A percentile compares a stretch with the other conserved stretches of the same genome.
These are phyloP conservation scores for Calocybe gambosa DNA, from an alignment of 1,284 basidiomycete species.

Conservation along the genomic window DNA sequence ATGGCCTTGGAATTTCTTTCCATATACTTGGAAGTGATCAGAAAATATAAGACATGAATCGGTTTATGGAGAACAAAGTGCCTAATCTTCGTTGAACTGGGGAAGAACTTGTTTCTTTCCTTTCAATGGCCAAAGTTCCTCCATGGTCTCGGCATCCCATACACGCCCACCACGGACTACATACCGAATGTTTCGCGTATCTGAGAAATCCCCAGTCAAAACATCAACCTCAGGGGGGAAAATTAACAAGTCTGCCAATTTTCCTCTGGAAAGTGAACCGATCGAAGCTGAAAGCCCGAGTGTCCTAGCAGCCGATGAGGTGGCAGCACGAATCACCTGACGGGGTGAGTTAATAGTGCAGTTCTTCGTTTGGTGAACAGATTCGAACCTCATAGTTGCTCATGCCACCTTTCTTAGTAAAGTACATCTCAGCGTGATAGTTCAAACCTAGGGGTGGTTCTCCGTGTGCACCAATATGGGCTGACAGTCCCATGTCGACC, in stretches of 20 bases:
- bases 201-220: slow-evolving; percentile 43
- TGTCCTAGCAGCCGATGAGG: slow-evolving; percentile 54
- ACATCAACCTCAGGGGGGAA: slow-evolving; percentile 56
- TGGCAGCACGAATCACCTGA: slow-evolving; percentile 63
- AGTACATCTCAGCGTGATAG: slow-evolving; percentile 68
- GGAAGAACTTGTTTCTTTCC: slow-evolving; percentile 49
- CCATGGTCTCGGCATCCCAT: slow-evolving; percentile 62
- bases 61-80: background rate
- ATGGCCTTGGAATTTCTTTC: no score
- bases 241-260: slow-evolving; percentile 63
- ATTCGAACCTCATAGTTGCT: slow-evolving; percentile 36
- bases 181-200: slow-evolving; percentile 42
- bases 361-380: background rate
- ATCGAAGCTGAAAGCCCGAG: slow-evolving; percentile 56
- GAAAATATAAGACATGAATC: background rate
- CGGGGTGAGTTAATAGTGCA: background rate
- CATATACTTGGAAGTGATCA: background rate
- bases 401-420: slow-evolving; percentile 53
- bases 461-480: slow-evolving; percentile 71
- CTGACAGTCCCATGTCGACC: slow-evolving; percentile 52
- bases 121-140: slow-evolving; percentile 61
- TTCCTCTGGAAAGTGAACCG: slow-evolving; percentile 55
- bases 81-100: slow-evolving; percentile 52
- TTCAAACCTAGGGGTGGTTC: slow-evolving; percentile 68
- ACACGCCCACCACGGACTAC: slow-evolving; percentile 60